A percentile compares a stretch with the other conserved stretches of the same genome.
Evolutionary conservation across 176 grass and related monocot species (phyloP).

Genomic region (Pontederia crassipes): DNA sequence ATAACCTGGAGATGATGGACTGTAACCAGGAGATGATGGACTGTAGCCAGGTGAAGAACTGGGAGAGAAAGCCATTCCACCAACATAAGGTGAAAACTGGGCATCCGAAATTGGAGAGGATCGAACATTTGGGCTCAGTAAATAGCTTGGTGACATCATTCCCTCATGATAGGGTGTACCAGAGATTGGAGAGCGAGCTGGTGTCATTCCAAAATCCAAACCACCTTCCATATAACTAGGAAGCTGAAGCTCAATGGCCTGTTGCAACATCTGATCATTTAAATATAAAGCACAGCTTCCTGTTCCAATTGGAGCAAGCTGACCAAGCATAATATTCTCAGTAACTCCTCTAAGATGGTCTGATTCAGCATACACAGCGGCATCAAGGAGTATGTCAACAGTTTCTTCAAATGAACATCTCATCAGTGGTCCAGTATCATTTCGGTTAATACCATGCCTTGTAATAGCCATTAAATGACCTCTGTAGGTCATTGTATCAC

Average conservation of each 20-base stretch:
- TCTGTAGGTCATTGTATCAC: slow-evolving; percentile 93
- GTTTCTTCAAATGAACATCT: slow-evolving; percentile 95
- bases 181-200: slow-evolving; percentile 53
- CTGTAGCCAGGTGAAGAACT: slow-evolving; percentile 67
- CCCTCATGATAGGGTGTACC: slow-evolving; percentile 85
- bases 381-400: slow-evolving; percentile 88
- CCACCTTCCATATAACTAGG: slow-evolving; percentile 69
- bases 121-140: slow-evolving; percentile 79
- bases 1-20: slow-evolving; percentile 51
- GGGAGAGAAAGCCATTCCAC: slow-evolving; percentile 80
- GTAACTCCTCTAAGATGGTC: slow-evolving; percentile 85
- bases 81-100: slow-evolving; percentile 88
- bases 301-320: slow-evolving; percentile 86
- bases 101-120: slow-evolving; percentile 89
- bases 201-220: slow-evolving; percentile 70
- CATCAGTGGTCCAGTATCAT: slow-evolving; percentile 87
- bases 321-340: slow-evolving; percentile 94
- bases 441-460: slow-evolving; percentile 87
- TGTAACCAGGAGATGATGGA: slow-evolving; percentile 59
- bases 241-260: slow-evolving; percentile 94
- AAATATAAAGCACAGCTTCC: slow-evolving; percentile 73
- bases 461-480: slow-evolving; percentile 95
- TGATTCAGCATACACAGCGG: slow-evolving; percentile 83
- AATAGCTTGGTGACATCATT: slow-evolving; percentile 94
- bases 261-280: slow-evolving; percentile 88